These are phyloP conservation scores for Pichia thaimueangensis DNA, from an alignment of 805 yeast species.

Conservation along the genomic window DNA sequence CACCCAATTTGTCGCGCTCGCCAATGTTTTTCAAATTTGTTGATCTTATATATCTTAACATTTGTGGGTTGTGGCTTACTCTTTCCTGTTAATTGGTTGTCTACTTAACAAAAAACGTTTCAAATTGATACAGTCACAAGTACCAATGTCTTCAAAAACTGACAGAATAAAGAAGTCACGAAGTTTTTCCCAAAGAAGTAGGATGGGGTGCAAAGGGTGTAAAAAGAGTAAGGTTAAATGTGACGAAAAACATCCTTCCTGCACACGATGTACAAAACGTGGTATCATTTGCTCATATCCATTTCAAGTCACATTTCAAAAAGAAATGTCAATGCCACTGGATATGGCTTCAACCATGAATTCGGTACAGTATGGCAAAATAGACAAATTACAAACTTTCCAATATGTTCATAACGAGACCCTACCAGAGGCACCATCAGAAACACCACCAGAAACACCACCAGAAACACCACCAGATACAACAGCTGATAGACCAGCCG, in stretches of 20 bases:
- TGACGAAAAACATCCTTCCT: slow-evolving; percentile 19
- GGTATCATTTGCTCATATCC: slow-evolving; percentile 5
- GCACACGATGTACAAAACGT: slow-evolving; percentile 14
- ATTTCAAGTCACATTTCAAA: slow-evolving; percentile 9
- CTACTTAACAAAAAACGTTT: too few species aligned
- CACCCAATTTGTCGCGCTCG: too few species aligned
- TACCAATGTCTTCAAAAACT: too few species aligned
- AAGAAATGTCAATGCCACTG: background rate
- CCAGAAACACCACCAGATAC: background rate
- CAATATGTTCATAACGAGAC: too few species aligned
- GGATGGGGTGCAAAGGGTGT: slow-evolving; percentile 12
- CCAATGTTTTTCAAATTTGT: too few species aligned
- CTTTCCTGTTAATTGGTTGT: too few species aligned
- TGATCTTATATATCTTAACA: too few species aligned
- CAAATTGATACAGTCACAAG: too few species aligned
- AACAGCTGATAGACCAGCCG: too few species aligned
- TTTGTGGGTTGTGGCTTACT: too few species aligned
- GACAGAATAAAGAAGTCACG: too few species aligned
- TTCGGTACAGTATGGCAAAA: background rate
- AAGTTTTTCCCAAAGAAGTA: slow-evolving; percentile 10
- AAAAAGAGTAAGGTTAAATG: slow-evolving; percentile 21
- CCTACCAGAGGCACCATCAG: background rate
- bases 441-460: background rate
- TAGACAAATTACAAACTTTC: background rate
- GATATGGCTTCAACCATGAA: slow-evolving; percentile 1